Base-by-base conservation (phyloP, 2,329 filamentous ascomycete genomes). In the Hymenoscyphus scutula region DNA sequence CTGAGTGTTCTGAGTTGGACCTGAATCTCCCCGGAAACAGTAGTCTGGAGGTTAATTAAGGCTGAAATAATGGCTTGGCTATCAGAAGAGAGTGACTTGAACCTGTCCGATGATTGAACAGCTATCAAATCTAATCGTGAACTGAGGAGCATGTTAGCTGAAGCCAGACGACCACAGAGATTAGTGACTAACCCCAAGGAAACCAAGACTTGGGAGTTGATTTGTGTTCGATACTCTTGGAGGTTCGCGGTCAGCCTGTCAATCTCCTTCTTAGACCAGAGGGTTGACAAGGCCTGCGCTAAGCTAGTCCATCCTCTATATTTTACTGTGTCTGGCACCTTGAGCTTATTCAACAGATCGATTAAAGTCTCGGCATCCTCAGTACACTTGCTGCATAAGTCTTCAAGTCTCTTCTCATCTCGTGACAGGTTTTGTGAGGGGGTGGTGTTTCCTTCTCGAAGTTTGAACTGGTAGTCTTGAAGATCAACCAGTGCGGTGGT, bases 381-480 rank as follows among this genome's bases (percentile, higher is more conserved):
- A 7, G 53, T 54, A n/a, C 51, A 54, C 25, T 5, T 54, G 25
- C 51, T 25, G 29, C 51, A 54, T 30, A 54, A 32, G 2, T 53
- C 11, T 17, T 53, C 19, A 10, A 53, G 51, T 15, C 29, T 17
- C 11, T 29, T 15, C 51, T 30, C 25, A n/a, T 53, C 51, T 29
- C 25, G 51, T 15, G 13, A 17, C 11, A 53, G n/a, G 7, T 30
- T 29, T 17, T 53, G 3, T 4, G 23, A 1, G 3, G 51, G 7
- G 5, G 51, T 10, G 8, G 23, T 7, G 13, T 4, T 15, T 5
- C 51, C 51, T 29, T 53, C 15, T 30, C 29, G 23, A 10, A 53
- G 29, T 29, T 53, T 53, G 23, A 53, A 53, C 23, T 30, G 51
- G 29, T 53, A 53, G 23, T 53, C 51, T 53, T 53, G 25, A 3